Evolutionary conservation across 2,329 filamentous ascomycete species (phyloP).

Genomic region (Fusarium heterosporum): DNA sequence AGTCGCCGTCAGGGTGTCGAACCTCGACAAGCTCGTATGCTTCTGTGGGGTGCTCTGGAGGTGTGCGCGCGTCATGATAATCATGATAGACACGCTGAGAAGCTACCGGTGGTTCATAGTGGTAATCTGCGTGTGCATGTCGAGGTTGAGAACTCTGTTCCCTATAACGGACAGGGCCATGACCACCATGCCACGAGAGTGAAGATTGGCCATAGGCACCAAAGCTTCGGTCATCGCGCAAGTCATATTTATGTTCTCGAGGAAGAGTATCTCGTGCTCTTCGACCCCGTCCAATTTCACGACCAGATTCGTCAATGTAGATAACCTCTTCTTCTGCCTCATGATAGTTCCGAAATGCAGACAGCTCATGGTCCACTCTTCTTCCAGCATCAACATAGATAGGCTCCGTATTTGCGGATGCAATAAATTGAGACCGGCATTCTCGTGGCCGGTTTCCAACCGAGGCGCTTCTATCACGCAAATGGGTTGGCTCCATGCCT

Average conservation of each 20-base stretch:
- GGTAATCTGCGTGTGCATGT: constrained; percentile 20
- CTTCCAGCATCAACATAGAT: constrained; percentile 14
- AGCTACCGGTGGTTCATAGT: constrained; percentile 11
- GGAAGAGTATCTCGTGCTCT: constrained; percentile 35
- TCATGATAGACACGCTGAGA: constrained; percentile 27
- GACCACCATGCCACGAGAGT: constrained; percentile 23
- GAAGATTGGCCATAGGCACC: constrained; percentile 6
- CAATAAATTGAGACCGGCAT: neutral
- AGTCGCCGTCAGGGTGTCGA: constrained; percentile 58
- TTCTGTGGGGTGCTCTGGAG: constrained; percentile 40
- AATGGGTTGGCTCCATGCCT: neutral
- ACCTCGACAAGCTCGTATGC: constrained; percentile 61
- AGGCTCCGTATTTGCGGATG: neutral
- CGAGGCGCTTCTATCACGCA: constrained; percentile 35
- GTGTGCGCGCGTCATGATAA: constrained; percentile 4
- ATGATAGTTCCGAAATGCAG: constrained; percentile 11
- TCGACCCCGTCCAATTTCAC: constrained; percentile 40
- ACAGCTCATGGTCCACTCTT: constrained; percentile 1
- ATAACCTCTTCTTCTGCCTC: constrained; percentile 45
- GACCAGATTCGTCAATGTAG: constrained; percentile 44
- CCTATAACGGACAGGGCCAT: constrained; percentile 19
- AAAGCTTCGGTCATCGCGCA: constrained; percentile 14
- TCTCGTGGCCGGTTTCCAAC: constrained; percentile 32
- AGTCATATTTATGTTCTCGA: constrained; percentile 12
- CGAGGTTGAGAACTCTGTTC: constrained; percentile 18